Evolutionary conservation across 192 early-diverging fungal species (phyloP), one percentile per base, ranked within the genome.

Genomic region (Rhizoclosmatium globosum): DNA sequence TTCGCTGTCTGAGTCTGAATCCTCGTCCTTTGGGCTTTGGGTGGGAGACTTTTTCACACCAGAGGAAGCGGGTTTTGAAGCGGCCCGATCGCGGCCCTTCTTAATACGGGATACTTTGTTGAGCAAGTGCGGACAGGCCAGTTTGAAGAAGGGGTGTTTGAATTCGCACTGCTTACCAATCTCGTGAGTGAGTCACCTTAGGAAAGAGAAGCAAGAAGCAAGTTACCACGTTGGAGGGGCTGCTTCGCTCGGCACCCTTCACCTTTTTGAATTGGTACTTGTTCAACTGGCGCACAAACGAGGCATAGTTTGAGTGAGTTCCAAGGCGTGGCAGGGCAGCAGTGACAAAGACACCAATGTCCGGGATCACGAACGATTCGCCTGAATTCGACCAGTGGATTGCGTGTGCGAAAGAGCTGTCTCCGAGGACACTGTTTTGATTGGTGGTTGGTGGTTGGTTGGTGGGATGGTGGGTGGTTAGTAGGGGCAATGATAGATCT

Each of bases 241-340:
- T 15, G 15, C 13, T 17, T 53, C 50, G 50, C 50, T 53, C 50
- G 0, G 50, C 6, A 7, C 50, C 50, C 45, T 69, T 69, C 13
- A 94, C 89, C 57, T 96, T 96, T 78, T 94, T 93, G 76, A 96
- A 96, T 15, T 92, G 94, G 70, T 96, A 96, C 93, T 94, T 95
- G 79, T 96, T 96, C 6, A 95, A 86, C 76, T 96, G 95, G 48
- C 94, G 92, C 1, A 95, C 94, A 89, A 95, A 96, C 38, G 92
- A 94, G 42, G 92, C 64, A 80, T 95, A 95, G 43, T 95, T 95
- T 78, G 88, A 91, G 86, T 96, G 95, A 79, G 95, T 94, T 77
- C 94, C 96, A 70, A 92, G 94, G 13, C 86, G 88, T 38, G 95
- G 94, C 48, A 96, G 84, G 19, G 95, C 93, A 65, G 89, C 86